Evolutionary conservation across 163 green algal genomes (phyloP).

Genomic region (Coccomyxa subellipsoidea): DNA sequence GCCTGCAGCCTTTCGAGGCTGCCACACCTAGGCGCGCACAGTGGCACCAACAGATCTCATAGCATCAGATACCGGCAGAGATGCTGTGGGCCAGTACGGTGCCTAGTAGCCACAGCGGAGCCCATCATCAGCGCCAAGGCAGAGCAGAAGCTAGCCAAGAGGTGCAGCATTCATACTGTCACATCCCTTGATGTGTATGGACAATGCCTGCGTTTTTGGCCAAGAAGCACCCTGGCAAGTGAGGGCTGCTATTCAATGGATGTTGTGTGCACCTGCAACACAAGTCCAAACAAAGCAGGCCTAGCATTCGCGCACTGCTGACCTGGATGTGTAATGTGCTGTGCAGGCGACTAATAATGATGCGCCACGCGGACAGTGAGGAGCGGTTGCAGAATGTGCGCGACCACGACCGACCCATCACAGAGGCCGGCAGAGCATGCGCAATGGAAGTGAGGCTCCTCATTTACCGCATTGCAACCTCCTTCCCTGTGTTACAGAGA

Average conservation of each 20-base stretch:
- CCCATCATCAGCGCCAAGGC: background rate
- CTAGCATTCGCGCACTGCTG: background rate
- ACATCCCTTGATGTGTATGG: background rate
- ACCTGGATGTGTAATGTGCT: background rate
- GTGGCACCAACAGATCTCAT: too few species aligned
- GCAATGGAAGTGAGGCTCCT: slow-evolving; percentile 25
- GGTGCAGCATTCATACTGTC: background rate
- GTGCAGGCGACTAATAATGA: slow-evolving; percentile 49
- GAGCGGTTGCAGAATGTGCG: background rate
- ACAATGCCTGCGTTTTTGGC: background rate
- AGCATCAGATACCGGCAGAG: background rate
- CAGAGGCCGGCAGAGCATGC: slow-evolving; percentile 6
- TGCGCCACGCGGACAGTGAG: slow-evolving; percentile 53
- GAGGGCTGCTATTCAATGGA: too few species aligned
- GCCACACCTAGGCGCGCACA: background rate
- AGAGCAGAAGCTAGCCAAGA: background rate
- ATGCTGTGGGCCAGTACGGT: background rate
- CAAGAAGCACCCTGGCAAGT: background rate
- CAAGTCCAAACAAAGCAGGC: too few species aligned
- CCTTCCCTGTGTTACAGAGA: too few species aligned
- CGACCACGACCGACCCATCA: slow-evolving; percentile 65
- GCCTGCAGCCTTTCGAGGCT: background rate
- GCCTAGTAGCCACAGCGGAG: background rate
- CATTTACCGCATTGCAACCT: background rate
- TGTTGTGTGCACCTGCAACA: too few species aligned